phyloP scores from a whole-genome alignment of 305 asterid genomes.

The Ilex paraguariensis region DNA sequence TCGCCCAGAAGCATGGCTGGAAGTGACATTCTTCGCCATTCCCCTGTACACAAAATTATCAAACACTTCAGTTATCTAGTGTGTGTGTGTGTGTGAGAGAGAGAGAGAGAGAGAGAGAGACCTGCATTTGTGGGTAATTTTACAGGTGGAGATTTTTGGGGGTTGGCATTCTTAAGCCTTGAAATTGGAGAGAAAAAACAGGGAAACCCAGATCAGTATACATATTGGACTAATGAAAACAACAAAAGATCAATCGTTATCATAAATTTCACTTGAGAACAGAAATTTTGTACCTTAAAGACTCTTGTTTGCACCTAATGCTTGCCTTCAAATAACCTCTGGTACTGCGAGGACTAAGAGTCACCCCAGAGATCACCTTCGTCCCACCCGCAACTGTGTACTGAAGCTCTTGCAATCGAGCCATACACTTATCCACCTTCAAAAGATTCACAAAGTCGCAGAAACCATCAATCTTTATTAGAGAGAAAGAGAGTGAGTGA shows the following conservation, averaged over 20 bases:
- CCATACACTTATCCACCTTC: conserved; percentile 89
- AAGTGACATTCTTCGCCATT: conserved; percentile 78
- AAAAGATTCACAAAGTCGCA: conserved; percentile 6
- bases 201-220: conserved; percentile 1
- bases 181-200: background rate
- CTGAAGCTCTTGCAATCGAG: conserved; percentile 85
- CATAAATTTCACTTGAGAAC: background rate
- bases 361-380: conserved; percentile 45
- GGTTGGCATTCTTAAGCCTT: conserved; percentile 50
- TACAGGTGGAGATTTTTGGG: conserved; percentile 62
- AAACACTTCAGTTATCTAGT: background rate
- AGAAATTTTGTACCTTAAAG: conserved; percentile 38
- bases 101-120: background rate
- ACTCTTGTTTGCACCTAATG: conserved; percentile 64
- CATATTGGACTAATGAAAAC: background rate
- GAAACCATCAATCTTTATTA: background rate
- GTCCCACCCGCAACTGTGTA: conserved; percentile 57
- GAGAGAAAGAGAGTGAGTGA: too few relatives aligned
- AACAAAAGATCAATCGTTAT: background rate
- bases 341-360: conserved; percentile 61
- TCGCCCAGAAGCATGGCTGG: conserved; percentile 96
- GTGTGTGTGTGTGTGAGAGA: too few relatives aligned
- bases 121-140: conserved; percentile 60
- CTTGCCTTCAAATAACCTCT: conserved; percentile 45
- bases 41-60: conserved; percentile 34